These are phyloP conservation scores for Cercospora sp. DNA, from an alignment of 2,329 filamentous ascomycete genomes.

Conservation along the genomic window DNA sequence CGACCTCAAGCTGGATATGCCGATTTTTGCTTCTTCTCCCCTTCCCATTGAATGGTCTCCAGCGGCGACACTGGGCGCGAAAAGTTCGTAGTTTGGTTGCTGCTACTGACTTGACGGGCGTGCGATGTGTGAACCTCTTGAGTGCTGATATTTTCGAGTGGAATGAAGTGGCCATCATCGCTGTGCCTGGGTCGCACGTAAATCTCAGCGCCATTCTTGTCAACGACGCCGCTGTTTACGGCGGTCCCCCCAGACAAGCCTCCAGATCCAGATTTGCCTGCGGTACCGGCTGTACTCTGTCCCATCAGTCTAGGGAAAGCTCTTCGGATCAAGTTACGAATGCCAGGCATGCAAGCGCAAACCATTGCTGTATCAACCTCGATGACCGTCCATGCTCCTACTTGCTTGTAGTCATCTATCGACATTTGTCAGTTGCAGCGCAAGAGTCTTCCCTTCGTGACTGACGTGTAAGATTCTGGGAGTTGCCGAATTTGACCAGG, in stretches of 20 bases:
- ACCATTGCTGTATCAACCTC: conserved; percentile 25
- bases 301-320: conserved; percentile 24
- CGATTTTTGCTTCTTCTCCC: not conserved
- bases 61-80: conserved; percentile 5
- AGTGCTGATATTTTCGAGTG: conserved; percentile 54
- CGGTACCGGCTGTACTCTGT: not conserved
- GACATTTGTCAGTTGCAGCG: not conserved
- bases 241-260: conserved; percentile 22
- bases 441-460: not conserved
- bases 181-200: conserved; percentile 21
- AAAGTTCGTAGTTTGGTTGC: not conserved
- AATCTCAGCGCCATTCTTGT: conserved; percentile 18
- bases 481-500: conserved; percentile 23
- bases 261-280: conserved; percentile 4
- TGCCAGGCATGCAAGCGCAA: conserved; percentile 29
- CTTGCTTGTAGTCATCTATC: conserved; percentile 26
- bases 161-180: conserved; percentile 26
- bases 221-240: conserved; percentile 17
- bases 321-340: conserved; percentile 24
- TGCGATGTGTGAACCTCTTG: not conserved
- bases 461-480: conserved; percentile 23
- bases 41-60: conserved; percentile 6
- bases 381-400: conserved; percentile 26
- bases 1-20: not conserved
- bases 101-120: not conserved